A percentile compares a stretch with the other conserved stretches of the same genome.
Evolutionary conservation across 768 basidiomycete species (phyloP).

Genomic region (Termitomyces sp.): DNA sequence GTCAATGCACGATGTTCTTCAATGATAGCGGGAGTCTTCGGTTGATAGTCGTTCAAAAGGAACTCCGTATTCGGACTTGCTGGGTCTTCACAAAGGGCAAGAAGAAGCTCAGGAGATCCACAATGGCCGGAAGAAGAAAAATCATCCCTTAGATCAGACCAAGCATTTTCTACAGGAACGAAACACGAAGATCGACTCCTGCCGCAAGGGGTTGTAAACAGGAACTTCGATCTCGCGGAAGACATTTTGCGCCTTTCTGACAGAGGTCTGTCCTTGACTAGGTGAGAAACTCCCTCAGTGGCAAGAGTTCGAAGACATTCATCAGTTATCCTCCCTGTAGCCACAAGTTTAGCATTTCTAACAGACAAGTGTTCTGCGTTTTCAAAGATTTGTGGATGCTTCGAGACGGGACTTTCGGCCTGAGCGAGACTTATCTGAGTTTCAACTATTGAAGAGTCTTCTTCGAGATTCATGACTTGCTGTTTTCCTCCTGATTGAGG

Average conservation of each 20-base stretch:
- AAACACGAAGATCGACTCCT: slow-evolving; percentile 17
- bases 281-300: neutral
- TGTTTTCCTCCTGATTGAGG: neutral
- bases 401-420: neutral
- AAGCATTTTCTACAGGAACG: slow-evolving; percentile 16
- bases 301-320: neutral
- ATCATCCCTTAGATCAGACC: slow-evolving; percentile 11
- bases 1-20: slow-evolving; percentile 31
- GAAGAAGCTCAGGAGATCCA: slow-evolving; percentile 11
- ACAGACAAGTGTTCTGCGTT: neutral
- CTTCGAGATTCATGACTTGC: neutral
- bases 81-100: slow-evolving; percentile 1
- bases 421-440: neutral
- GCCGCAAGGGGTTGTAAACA: neutral
- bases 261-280: neutral
- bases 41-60: slow-evolving; percentile 4
- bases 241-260: neutral
- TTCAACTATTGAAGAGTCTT: neutral
- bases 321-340: slow-evolving; percentile 10
- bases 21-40: slow-evolving; percentile 13
- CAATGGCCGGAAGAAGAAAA: slow-evolving; percentile 11
- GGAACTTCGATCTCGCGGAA: neutral
- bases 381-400: neutral
- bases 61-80: slow-evolving; percentile 1
- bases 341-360: slow-evolving; percentile 13